Base-by-base conservation (phyloP, 257 asterid genomes). In the Cordia subcordata region DNA sequence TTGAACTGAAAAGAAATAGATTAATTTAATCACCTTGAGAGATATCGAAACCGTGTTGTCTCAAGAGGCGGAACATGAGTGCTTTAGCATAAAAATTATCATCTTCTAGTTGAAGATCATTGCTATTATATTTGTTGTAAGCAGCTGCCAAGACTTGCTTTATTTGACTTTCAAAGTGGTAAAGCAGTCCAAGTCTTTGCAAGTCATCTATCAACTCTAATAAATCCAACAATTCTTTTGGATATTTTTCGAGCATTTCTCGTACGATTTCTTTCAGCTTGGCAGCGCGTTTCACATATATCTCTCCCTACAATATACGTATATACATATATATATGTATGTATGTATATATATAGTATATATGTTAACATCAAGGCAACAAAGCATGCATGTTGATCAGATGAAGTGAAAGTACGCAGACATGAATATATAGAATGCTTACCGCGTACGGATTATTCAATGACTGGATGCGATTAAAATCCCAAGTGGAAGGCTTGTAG, bases 161-260 rank as follows among this genome's bases (percentile, higher is more conserved):
- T 9, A 72, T 63, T 49, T 67, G 32, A 0, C 46, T 47, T 50
- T 67, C 58, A 42, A 66, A 72, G 39, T 61, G 67, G 61, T 66
- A 51, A 57, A 65, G n/a, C 19, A 61, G 17, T 42, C 66, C 73
- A 5, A 72, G 35, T 23, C 65, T 58, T 14, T 58, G 62, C 62
- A 73, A 60, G 33, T 68, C 63, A 59, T 73, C 71, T 19, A 73
- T 55, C 58, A 68, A 16, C 57, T 68, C 75, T 46, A 73, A 39
- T 16, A 35, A 38, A 14, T 49, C 42, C 45, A 73, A 2, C 14
- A 13, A n/a, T 44, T 17, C n/a, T 18, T 8, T 58, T 18, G 19
- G 17, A 13, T 40, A 17, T 11, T 60, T 23, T 6, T 21, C 27
- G 6, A 27, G 17, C 37, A 13, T 2, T 2, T 14, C 55, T 18